A percentile compares a stretch with the other conserved stretches of the same genome.
These are phyloP conservation scores for Penicillium samsonianum DNA, from an alignment of 495 filamentous ascomycete species.

Conservation along the genomic window DNA sequence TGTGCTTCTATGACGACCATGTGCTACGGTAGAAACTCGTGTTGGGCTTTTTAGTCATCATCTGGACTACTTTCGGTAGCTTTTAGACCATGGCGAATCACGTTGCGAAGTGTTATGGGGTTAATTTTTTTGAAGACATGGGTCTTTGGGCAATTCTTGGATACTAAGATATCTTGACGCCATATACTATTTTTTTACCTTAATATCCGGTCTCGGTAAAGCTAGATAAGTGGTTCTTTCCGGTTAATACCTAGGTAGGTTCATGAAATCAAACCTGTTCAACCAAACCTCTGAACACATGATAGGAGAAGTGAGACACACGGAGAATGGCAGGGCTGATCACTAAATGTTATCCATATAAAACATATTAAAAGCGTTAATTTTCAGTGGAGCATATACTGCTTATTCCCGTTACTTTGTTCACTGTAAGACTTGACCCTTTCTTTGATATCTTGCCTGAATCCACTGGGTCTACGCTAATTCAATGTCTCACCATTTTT, in stretches of 20 bases:
- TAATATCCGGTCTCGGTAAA: not conserved
- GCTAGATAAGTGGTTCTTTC: not conserved
- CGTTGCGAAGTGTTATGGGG: not conserved
- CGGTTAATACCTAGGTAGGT: not conserved
- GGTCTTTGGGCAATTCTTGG: not conserved
- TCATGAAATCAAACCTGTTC: not conserved
- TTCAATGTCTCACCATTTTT: conserved; percentile 7
- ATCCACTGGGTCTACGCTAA: conserved; percentile 6
- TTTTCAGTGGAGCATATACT: not conserved
- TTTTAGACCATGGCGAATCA: conserved; percentile 1
- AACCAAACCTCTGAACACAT: not conserved
- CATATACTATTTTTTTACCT: not conserved
- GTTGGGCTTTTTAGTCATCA: not conserved
- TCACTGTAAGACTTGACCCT: no score
- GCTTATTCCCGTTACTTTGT: not conserved
- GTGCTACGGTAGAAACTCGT: not conserved
- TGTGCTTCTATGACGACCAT: conserved; percentile 1
- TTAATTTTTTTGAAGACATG: not conserved
- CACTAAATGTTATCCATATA: not conserved
- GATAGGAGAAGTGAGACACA: not conserved
- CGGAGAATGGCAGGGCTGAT: not conserved
- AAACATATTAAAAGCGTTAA: not conserved
- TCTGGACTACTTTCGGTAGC: not conserved
- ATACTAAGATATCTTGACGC: not conserved
- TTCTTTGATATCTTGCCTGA: not conserved